Evolutionary conservation across 73 alveolate genomes (phyloP).

Genomic region (Diophrys appendiculata): DNA sequence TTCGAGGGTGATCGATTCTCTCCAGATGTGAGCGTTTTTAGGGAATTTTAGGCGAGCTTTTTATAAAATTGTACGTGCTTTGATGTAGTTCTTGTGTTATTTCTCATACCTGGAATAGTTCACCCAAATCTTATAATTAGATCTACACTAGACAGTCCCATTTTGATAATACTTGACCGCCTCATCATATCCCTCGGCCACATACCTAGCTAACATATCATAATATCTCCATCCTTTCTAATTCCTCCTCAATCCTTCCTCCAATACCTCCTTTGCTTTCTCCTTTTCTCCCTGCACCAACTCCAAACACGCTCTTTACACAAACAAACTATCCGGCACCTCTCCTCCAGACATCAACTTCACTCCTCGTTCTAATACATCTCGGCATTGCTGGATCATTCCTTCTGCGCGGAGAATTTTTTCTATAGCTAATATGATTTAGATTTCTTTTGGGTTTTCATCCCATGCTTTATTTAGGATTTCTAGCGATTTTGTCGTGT

Average conservation of each 20-base stretch:
- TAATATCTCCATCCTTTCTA: conserved; percentile 60
- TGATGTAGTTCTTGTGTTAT: conserved; percentile 44
- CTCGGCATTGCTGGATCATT: no score
- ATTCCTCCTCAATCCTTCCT: conserved; percentile 37
- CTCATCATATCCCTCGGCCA: conserved; percentile 35
- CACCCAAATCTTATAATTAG: conserved; percentile 50
- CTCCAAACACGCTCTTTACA: no score
- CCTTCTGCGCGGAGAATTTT: no score
- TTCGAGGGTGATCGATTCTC: conserved; percentile 71
- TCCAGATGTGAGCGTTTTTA: conserved; percentile 65
- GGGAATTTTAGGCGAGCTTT: conserved; percentile 75
- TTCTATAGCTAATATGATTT: no score
- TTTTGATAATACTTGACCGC: conserved; percentile 66
- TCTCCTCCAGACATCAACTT: no score
- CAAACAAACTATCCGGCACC: no score
- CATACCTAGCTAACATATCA: conserved; percentile 52
- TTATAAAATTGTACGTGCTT: conserved; percentile 75
- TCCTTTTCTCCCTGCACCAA: no score
- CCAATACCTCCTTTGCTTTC: conserved; percentile 25
- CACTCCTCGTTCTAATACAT: no score
- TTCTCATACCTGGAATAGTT: conserved; percentile 68
- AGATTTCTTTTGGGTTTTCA: no score
- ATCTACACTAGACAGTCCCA: conserved; percentile 44
- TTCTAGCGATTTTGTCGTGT: no score
- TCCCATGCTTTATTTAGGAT: no score